A percentile compares a stretch with the other conserved stretches of the same genome.
Conservation (phyloP, 2,329 filamentous ascomycete species). For the Claviceps lovelessii region DNA sequence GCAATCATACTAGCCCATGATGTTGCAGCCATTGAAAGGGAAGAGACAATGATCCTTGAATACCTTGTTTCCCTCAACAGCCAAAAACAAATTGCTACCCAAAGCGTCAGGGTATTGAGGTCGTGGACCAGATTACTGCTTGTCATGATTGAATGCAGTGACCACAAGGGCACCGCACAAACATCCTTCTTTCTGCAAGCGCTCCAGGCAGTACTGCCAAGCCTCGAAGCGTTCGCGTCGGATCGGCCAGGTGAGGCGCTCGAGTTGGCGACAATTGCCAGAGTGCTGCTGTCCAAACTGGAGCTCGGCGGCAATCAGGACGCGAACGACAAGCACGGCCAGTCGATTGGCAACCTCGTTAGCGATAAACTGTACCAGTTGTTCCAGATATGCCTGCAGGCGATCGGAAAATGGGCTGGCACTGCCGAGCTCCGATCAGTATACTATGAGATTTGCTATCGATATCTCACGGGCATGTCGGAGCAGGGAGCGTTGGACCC, state of each 20-base stretch:
- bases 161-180: conserved; percentile 58
- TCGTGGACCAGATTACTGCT: conserved; percentile 77
- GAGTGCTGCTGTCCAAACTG: conserved; percentile 57
- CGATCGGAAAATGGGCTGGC: conserved; percentile 59
- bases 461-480: conserved; percentile 61
- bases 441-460: conserved; percentile 85
- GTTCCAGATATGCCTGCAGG: conserved; percentile 73
- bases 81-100: conserved; percentile 39
- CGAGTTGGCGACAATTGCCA: conserved; percentile 64
- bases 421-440: conserved; percentile 61
- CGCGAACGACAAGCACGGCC: conserved; percentile 27
- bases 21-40: conserved; percentile 34
- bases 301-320: conserved; percentile 35
- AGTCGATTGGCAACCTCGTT: conserved; percentile 52
- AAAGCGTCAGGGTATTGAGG: conserved; percentile 53
- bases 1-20: conserved; percentile 36
- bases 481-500: conserved; percentile 34
- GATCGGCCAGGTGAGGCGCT: conserved; percentile 56
- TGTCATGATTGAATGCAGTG: conserved; percentile 68
- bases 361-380: conserved; percentile 84
- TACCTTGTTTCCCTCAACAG: conserved; percentile 52
- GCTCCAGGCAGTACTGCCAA: conserved; percentile 75
- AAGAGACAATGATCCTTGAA: conserved; percentile 45
- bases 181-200: conserved; percentile 72
- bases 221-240: conserved; percentile 62